phyloP scores from a whole-genome alignment of 2,329 filamentous ascomycete genomes.

The Aureobasidium pullulans region DNA sequence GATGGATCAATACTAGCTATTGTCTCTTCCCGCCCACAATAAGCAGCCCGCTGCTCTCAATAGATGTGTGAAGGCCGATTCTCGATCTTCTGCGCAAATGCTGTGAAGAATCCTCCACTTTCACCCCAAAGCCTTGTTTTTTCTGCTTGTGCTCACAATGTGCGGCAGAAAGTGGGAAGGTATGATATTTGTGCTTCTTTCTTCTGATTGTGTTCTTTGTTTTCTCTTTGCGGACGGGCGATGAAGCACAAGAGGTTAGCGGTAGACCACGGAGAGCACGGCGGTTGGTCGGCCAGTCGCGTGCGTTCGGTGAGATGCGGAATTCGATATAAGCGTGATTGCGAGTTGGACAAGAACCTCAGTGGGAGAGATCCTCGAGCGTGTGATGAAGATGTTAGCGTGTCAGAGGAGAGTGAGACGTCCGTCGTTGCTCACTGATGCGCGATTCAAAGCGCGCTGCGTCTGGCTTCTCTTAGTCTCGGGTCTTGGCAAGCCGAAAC shows the following conservation, averaged over 20 bases:
- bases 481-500: not conserved
- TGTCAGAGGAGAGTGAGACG: not conserved
- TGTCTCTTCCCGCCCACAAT: conserved; percentile 16
- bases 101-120: conserved; percentile 9
- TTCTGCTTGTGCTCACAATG: not conserved
- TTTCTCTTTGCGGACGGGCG: not conserved
- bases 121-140: conserved; percentile 7
- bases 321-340: not conserved
- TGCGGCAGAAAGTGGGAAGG: not conserved
- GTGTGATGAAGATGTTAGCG: not conserved
- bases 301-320: not conserved
- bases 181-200: not conserved
- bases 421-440: not conserved
- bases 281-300: not conserved
- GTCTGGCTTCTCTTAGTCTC: not conserved
- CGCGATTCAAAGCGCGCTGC: not conserved
- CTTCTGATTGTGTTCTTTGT: not conserved
- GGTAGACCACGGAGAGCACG: not conserved
- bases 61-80: not conserved
- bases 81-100: not conserved
- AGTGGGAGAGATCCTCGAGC: not conserved
- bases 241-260: not conserved
- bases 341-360: not conserved
- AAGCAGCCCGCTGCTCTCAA: conserved; percentile 5
- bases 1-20: conserved; percentile 46